Percentiles rank a stretch among this genome's conserved stretches.
Evolutionary conservation across 108 stramenopile genomes (phyloP).

Genomic region (Skeletonema tropicum): DNA sequence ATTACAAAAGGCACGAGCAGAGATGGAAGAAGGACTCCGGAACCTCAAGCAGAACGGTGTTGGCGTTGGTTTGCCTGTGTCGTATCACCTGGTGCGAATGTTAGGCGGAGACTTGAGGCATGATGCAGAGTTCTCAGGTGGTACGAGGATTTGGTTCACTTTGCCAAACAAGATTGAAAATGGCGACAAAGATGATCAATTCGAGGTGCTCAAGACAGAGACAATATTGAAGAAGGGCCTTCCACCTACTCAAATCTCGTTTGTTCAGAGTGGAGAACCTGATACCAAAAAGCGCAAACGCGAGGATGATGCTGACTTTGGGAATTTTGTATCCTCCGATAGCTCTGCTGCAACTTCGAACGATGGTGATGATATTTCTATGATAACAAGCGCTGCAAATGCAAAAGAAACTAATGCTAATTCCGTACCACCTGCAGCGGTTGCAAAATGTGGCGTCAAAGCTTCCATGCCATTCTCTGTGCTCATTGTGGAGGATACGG

Average conservation of each 20-base stretch:
- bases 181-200: neutral
- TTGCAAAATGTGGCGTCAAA: conserved; percentile 45
- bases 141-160: conserved; percentile 32
- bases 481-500: conserved; percentile 61
- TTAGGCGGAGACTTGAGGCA: conserved; percentile 50
- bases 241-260: conserved; percentile 16
- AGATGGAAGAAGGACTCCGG: conserved; percentile 31
- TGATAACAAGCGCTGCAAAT: neutral
- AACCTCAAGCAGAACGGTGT: conserved; percentile 35
- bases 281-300: conserved; percentile 16
- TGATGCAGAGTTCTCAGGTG: conserved; percentile 11
- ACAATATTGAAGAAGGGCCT: conserved; percentile 11
- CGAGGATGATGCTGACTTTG: conserved; percentile 17
- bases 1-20: conserved; percentile 12
- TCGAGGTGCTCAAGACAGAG: conserved; percentile 16
- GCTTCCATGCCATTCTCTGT: conserved; percentile 39
- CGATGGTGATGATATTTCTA: neutral
- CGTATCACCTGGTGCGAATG: conserved; percentile 53
- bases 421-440: conserved; percentile 20
- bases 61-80: conserved; percentile 41
- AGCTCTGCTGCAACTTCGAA: neutral
- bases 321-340: conserved; percentile 10
- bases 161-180: conserved; percentile 12
- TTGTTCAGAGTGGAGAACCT: neutral
- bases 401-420: neutral